A percentile compares a stretch with the other conserved stretches of the same genome.
phyloP scores from a whole-genome alignment of 148 eudicot species.

The Heliosperma pusillum region DNA sequence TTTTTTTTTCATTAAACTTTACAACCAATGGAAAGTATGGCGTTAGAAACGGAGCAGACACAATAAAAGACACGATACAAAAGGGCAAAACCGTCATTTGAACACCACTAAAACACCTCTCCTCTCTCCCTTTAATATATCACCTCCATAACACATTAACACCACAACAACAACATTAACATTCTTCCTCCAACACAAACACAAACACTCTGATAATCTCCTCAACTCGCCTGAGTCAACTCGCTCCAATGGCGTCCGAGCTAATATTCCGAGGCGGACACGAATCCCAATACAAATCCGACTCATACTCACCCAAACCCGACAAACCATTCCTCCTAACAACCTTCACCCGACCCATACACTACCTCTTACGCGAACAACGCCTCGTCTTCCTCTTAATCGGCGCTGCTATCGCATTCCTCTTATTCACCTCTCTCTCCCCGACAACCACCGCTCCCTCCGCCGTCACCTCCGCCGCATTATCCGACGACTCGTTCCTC shows the following conservation, averaged over 20 bases:
- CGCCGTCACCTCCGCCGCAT: background rate
- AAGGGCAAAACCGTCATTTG: background rate
- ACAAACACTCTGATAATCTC: background rate
- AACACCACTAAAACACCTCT: background rate
- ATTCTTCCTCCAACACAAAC: background rate
- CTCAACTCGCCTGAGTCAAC: background rate
- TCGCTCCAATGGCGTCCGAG: constrained; percentile 49
- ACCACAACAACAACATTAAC: background rate
- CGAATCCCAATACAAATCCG: constrained; percentile 38
- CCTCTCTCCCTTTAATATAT: background rate
- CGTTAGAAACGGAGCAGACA: no score
- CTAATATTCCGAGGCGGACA: constrained; percentile 58
- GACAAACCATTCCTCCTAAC: constrained; percentile 50
- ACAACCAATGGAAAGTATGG: no score
- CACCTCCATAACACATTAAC: background rate
- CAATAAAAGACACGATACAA: no score
- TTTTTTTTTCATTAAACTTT: no score
- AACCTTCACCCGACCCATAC: constrained; percentile 49
- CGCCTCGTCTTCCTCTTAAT: constrained; percentile 66
- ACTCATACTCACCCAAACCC: constrained; percentile 65
- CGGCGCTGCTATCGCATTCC: constrained; percentile 66
- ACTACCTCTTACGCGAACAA: constrained; percentile 72
- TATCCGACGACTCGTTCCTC: constrained; percentile 27
- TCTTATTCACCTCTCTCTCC: constrained; percentile 50
- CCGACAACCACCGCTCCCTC: background rate